Conservation (phyloP, 2,329 filamentous ascomycete species). For the Fusarium sp. region DNA sequence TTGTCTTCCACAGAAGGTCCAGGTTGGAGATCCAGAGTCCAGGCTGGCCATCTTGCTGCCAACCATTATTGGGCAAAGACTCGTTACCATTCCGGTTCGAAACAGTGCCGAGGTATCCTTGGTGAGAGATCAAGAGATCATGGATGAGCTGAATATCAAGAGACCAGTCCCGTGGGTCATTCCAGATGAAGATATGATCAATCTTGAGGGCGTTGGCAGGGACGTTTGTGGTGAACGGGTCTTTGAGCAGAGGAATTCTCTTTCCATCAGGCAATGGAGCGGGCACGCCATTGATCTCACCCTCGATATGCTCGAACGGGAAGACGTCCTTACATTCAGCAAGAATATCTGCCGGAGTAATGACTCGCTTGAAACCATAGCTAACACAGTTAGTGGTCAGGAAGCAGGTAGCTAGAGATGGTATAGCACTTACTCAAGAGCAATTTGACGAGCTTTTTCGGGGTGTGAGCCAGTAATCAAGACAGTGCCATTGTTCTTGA, state of each 20-base stretch:
- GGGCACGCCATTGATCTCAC: conserved; percentile 50
- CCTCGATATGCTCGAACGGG: conserved; percentile 75
- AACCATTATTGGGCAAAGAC: conserved; percentile 78
- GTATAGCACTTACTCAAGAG: conserved; percentile 67
- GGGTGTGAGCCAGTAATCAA: conserved; percentile 80
- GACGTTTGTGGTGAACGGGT: conserved; percentile 54
- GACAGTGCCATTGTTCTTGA: conserved; percentile 65
- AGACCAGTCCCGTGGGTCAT: conserved; percentile 96
- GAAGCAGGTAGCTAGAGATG: no score
- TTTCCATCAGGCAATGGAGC: conserved; percentile 53
- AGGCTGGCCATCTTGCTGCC: conserved; percentile 85
- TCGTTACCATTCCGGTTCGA: conserved; percentile 77
- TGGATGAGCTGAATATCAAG: conserved; percentile 87
- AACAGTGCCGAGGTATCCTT: conserved; percentile 85
- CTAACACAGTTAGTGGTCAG: conserved; percentile 44
- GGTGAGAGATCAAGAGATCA: conserved; percentile 83
- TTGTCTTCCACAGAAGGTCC: conserved; percentile 89
- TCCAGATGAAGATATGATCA: conserved; percentile 93
- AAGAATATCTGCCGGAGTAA: conserved; percentile 89
- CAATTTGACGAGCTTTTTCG: conserved; percentile 77
- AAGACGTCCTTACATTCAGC: conserved; percentile 80
- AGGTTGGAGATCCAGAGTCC: conserved; percentile 89
- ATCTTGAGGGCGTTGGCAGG: conserved; percentile 73
- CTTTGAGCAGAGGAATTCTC: conserved; percentile 49
- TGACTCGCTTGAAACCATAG: conserved; percentile 82